Conservation (phyloP, 148 eudicot species). For the Silene uniflora region DNA sequence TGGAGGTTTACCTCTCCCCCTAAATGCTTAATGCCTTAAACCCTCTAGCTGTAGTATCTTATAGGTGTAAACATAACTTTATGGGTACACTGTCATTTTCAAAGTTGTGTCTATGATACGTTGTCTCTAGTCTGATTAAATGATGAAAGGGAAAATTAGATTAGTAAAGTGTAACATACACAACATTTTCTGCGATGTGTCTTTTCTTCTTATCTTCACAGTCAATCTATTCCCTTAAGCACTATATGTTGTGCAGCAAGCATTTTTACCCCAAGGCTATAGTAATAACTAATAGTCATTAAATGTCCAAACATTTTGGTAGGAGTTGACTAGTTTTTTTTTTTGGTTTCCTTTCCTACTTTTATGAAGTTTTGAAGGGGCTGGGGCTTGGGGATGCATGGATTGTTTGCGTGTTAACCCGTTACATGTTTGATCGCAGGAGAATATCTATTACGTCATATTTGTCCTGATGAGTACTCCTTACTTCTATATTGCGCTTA, state of each 20-base stretch:
- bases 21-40: too few species aligned
- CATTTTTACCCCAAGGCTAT: not conserved
- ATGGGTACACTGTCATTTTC: not conserved
- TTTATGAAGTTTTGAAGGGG: not conserved
- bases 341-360: not conserved
- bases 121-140: not conserved
- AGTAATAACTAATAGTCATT: not conserved
- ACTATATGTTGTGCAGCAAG: too few species aligned
- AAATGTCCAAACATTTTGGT: not conserved
- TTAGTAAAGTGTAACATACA: not conserved
- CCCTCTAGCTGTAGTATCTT: too few species aligned
- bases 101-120: not conserved
- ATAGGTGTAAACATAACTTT: not conserved
- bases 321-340: not conserved
- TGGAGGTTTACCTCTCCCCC: not conserved
- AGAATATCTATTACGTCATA: constrained; percentile 55
- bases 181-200: not conserved
- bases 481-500: constrained; percentile 68
- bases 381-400: not conserved
- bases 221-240: not conserved
- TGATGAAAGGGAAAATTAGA: not conserved
- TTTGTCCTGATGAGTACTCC: constrained; percentile 74
- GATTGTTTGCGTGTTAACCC: constrained; percentile 15
- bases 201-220: not conserved
- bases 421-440: constrained; percentile 43